A percentile compares a stretch with the other conserved stretches of the same genome.
Conservation (phyloP, 2,329 filamentous ascomycete genomes). For the Diplocarpon mali region DNA sequence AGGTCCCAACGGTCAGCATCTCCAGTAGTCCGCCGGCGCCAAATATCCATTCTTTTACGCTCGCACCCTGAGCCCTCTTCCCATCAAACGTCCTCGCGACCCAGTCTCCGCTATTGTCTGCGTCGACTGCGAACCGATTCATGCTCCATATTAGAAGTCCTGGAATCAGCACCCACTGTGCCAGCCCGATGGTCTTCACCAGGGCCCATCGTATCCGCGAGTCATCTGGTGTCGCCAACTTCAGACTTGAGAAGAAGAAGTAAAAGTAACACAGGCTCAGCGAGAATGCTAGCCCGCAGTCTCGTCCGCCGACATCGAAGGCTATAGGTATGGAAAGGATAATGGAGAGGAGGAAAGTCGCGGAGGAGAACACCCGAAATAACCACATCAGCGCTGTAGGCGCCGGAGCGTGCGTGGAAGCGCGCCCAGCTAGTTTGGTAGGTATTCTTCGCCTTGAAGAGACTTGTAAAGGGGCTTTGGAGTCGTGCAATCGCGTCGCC, state of each 20-base stretch:
- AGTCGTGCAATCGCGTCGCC: slow-evolving; percentile 10
- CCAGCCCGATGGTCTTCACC: slow-evolving; percentile 56
- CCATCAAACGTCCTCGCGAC: slow-evolving; percentile 67
- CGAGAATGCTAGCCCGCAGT: slow-evolving; percentile 89
- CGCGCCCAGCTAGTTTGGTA: slow-evolving; percentile 27
- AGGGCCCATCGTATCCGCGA: slow-evolving; percentile 66
- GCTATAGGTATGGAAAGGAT: slow-evolving; percentile 92
- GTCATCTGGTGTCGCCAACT: slow-evolving; percentile 66
- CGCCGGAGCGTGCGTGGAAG: slow-evolving; percentile 36
- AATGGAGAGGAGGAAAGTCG: slow-evolving; percentile 80
- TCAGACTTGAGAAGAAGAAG: slow-evolving; percentile 72
- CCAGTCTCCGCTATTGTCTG: slow-evolving; percentile 62
- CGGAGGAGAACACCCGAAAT: slow-evolving; percentile 67
- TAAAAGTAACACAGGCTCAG: slow-evolving; percentile 84
- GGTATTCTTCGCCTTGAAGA: slow-evolving; percentile 5
- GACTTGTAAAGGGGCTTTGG: not conserved
- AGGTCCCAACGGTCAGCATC: slow-evolving; percentile 67
- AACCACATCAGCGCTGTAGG: slow-evolving; percentile 63
- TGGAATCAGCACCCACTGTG: slow-evolving; percentile 82
- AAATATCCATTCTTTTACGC: slow-evolving; percentile 74
- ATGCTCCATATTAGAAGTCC: slow-evolving; percentile 86
- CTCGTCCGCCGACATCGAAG: slow-evolving; percentile 93
- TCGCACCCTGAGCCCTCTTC: slow-evolving; percentile 52
- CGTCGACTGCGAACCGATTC: slow-evolving; percentile 88
- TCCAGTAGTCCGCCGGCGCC: slow-evolving; percentile 77